These are phyloP conservation scores for Albugo laibachii DNA, from an alignment of 352 stramenopile species.

Conservation along the genomic window DNA sequence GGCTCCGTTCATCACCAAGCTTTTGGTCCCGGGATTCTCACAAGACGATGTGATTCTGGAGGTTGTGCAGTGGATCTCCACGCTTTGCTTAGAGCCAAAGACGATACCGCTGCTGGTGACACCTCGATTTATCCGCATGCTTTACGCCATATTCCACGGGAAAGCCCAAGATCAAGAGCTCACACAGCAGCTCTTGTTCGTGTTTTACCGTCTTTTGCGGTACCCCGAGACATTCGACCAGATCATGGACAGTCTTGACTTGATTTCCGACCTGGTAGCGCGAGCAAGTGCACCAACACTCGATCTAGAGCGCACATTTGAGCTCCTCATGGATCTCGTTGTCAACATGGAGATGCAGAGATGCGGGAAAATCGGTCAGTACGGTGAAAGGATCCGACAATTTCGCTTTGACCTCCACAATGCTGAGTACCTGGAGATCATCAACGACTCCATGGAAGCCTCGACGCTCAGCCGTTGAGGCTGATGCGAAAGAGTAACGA, in stretches of 20 bases:
- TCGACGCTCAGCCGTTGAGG: too few species aligned
- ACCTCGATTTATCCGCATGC: conserved; percentile 48
- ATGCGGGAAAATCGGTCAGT: conserved; percentile 32
- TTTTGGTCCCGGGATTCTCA: conserved; percentile 84
- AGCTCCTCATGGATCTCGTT: conserved; percentile 73
- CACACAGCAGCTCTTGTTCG: conserved; percentile 59
- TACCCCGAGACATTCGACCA: conserved; percentile 63
- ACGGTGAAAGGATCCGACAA: conserved; percentile 58
- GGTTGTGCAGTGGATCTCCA: conserved; percentile 72
- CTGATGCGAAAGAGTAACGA: too few species aligned
- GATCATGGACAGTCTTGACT: conserved; percentile 44
- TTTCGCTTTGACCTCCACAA: conserved; percentile 77
- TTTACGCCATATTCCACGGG: conserved; percentile 68
- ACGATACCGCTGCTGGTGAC: conserved; percentile 52
- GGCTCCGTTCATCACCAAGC: conserved; percentile 77
- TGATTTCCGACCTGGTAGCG: conserved; percentile 59
- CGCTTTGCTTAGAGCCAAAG: conserved; percentile 66
- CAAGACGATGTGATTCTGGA: conserved; percentile 85
- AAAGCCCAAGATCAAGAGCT: conserved; percentile 77
- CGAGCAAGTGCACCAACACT: conserved; percentile 57
- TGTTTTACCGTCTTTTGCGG: conserved; percentile 57
- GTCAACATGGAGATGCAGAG: conserved; percentile 57
- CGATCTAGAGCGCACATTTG: conserved; percentile 70
- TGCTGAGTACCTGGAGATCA: conserved; percentile 70
- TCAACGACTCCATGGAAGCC: conserved; percentile 16